A percentile compares a stretch with the other conserved stretches of the same genome.
Evolutionary conservation across 805 yeast species (phyloP).

Genomic region (Sugiyamaella chiloensis): DNA sequence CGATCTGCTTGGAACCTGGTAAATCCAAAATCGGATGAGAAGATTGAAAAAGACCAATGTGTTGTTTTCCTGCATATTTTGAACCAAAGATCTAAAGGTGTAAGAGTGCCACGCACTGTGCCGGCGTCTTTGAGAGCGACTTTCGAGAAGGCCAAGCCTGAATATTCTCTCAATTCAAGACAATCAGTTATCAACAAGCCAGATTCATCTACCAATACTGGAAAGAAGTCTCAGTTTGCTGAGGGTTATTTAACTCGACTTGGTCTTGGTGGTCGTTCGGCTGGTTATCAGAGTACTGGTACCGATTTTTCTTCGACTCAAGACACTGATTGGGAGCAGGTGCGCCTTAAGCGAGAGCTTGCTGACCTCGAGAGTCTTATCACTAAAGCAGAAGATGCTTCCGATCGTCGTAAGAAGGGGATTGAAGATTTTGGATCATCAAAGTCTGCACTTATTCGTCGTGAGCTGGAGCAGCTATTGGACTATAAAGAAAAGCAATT

Average conservation of each 20-base stretch:
- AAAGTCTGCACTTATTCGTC: constrained; percentile 39
- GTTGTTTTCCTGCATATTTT: constrained; percentile 85
- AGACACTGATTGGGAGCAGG: constrained; percentile 86
- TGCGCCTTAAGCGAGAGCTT: constrained; percentile 73
- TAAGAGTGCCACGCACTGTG: constrained; percentile 87
- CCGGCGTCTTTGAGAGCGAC: constrained; percentile 91
- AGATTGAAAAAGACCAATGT: constrained; percentile 92
- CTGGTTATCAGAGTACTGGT: constrained; percentile 43
- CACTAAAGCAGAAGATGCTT: constrained; percentile 50
- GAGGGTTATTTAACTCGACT: constrained; percentile 56
- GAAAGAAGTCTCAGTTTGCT: constrained; percentile 31
- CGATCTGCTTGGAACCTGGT: constrained; percentile 93
- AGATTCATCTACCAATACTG: constrained; percentile 13
- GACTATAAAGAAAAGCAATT: constrained; percentile 70
- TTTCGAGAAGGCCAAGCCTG: constrained; percentile 79
- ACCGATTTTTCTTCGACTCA: constrained; percentile 66
- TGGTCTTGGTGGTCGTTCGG: constrained; percentile 42
- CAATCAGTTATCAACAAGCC: constrained; percentile 43
- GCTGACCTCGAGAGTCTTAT: constrained; percentile 69
- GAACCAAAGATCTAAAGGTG: constrained; percentile 83
- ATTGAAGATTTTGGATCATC: constrained; percentile 33
- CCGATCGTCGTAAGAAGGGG: constrained; percentile 38
- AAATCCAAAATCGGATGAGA: constrained; percentile 81
- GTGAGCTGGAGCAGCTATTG: constrained; percentile 78
- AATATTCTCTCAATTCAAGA: constrained; percentile 48